Evolutionary conservation across 306 rosid genomes (phyloP), one percentile per base, ranked within the genome.

Genomic region (Medicago ruthenica): DNA sequence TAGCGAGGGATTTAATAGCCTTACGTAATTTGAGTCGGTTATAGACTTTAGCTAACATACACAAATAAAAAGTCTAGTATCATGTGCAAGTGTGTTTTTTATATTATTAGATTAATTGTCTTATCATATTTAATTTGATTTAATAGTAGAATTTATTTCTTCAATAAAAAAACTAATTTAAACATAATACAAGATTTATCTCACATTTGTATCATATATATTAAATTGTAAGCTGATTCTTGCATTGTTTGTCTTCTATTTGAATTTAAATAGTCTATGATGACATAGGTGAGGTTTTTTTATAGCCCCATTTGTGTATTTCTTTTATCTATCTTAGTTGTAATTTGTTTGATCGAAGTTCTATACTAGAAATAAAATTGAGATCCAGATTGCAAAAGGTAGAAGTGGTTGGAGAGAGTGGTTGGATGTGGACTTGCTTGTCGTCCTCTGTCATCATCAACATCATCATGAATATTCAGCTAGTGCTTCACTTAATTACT

Each of bases 321-420:
- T 14, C 31, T 27, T 17, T 73, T 4, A 60, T 73, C 34, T 74
- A 70, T 16, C 24, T 41, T 31, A 51, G 83, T 44, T 81, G 83
- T 73, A 69, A 75, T 73, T 50, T 70, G 50, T 76, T 61, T 45
- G 6, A 31, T 55, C 39, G 80, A 34, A 74, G 27, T 45, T 51
- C 50, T 45, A 79, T 76, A 9, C 44, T n/a, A 78, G 63, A 53
- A 54, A 54, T 18, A 54, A 54, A 54, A 54, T 54, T 1, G 27
- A 18, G 61, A 54, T 54, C 14, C 20, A 59, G 76, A 84, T 72
- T 31, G 40, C 37, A 48, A 45, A 65, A 65, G 47, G 70, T 51
- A 37, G 75, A 80, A 83, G 88, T 86, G 82, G 81, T 87, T 89
- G 89, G 78, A 81, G 79, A 67, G 62, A 48, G 82, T 75, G 39